Base-by-base conservation (phyloP, 2,329 filamentous ascomycete species). In the Pseudofabraea citricarpa region DNA sequence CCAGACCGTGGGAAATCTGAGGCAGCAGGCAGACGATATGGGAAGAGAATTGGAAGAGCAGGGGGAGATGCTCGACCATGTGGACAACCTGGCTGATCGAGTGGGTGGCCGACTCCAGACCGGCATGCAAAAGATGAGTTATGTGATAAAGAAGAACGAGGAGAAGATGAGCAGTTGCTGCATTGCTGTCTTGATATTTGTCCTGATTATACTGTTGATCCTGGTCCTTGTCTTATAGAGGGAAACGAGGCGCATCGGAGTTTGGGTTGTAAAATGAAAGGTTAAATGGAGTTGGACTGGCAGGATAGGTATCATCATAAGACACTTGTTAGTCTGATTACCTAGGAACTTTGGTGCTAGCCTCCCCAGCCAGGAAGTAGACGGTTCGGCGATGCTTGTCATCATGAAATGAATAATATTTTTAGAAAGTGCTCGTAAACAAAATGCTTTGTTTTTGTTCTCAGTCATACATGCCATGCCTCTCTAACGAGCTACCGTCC, bases 31-130 rank as follows among this genome's bases (percentile, higher is more conserved):
- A 2, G 84, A 94, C 65, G 87, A 90, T 56, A 98, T 98, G 91
- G 91, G 93, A 2, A 75, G 91, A 45, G 93, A 98, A 70, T 73
- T 98, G 36, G 94, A 96, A 67, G 93, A 98, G 69, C 93, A 98
- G 73, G 77, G 77, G 18, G 87, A 90, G 64, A 85, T 97, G 77
- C 73, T 98, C 45, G 83, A 93, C 50, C 83, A 87, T 41, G 85
- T 94, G 31, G 91, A 97, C 65, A 77, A 74, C 22, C 73, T 95
- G 44, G 89, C 88, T 4, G 90, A 97, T 63, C 77, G 91, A 24
- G 90, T 98, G 1, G 87, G 88, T 12, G 87, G 88, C 1, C 83
- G 93, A 61, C 67, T 98, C 57, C 81, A 89, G 68, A 89, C 76
- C 44, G 93, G 93, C 16, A 80, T 97, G 71, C 85, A 87, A 67